Conservation (phyloP, 2,329 filamentous ascomycete genomes). For the Simplicillium sp. region DNA sequence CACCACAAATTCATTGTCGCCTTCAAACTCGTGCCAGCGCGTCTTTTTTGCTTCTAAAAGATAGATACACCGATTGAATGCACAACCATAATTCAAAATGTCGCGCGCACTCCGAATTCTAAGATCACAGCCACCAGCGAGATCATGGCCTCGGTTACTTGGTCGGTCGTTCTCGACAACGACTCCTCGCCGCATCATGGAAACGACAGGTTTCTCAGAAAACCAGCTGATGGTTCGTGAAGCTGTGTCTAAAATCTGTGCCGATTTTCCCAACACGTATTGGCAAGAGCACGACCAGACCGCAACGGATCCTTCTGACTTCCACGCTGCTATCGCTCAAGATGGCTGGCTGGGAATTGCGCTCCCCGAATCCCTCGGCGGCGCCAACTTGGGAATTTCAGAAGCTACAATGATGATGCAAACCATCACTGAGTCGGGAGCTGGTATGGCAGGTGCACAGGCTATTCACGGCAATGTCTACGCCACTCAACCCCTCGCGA, state of each 20-base stretch:
- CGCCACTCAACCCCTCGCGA: constrained; percentile 65
- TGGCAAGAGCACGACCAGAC: constrained; percentile 67
- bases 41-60: no score
- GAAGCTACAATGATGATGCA: constrained; percentile 87
- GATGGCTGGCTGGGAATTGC: constrained; percentile 79
- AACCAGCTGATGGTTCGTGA: constrained; percentile 65
- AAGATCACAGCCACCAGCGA: no score
- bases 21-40: no score
- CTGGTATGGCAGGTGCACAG: constrained; percentile 65
- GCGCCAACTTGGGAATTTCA: constrained; percentile 65
- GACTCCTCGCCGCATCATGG: constrained; percentile 45
- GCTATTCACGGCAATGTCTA: constrained; percentile 60
- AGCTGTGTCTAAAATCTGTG: constrained; percentile 58
- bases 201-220: constrained; percentile 61
- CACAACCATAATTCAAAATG: no score
- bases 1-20: no score
- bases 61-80: no score
- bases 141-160: no score
- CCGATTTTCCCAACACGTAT: constrained; percentile 63
- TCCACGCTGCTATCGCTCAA: constrained; percentile 64
- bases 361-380: constrained; percentile 64
- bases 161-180: constrained; percentile 25
- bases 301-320: constrained; percentile 62
- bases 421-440: constrained; percentile 67
- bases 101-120: no score